Base-by-base conservation (phyloP, 371 early-diverging fungal genomes). In the Rhizomucor miehei region DNA sequence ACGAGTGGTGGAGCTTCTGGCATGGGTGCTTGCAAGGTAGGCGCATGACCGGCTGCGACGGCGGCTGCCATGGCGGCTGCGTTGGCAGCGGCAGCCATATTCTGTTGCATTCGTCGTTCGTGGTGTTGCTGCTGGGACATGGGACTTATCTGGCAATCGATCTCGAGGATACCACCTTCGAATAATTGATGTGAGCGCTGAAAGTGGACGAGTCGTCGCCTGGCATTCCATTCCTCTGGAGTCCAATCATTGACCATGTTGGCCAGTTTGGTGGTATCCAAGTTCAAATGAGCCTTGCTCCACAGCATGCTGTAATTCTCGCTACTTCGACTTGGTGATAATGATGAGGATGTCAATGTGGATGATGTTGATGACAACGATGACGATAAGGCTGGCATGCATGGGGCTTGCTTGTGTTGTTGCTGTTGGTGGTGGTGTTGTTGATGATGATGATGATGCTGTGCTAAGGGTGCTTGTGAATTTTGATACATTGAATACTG, bases 171-270 rank as follows among this genome's bases (percentile, higher is more conserved):
- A 21, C 52, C 59, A 11, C 52, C 59, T 9, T 11, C 38, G 14
- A 38, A 52, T 34, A 29, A 44, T 9, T 43, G 44, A 24, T 48
- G 54, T 17, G 21, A 49, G 48, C 49, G 84, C 66, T 80, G 80
- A 84, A 91, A 90, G 56, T 88, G 87, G 5, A 90, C 89, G 6
- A 91, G 63, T 1, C 90, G 80, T 12, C 92, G 82, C 10, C 85
- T 79, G 34, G 66, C 67, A 23, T 72, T 69, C 69, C 76, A 75
- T 64, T 91, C 92, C 25, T 87, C 80, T 2, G 72, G 70, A 0
- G 84, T 68, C 84, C 82, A 86, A 48, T 83, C 68, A 36, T 63
- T 51, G 8, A 72, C 65, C 79, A 88, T 87, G 38, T 81, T 79
- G 38, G 75, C 67, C 62, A 85, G 69, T 57, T 89, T 78, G 40